Evolutionary conservation across 2,329 filamentous ascomycete species (phyloP), one percentile per base, ranked within the genome.

Genomic region (Penicillium vulpinum): DNA sequence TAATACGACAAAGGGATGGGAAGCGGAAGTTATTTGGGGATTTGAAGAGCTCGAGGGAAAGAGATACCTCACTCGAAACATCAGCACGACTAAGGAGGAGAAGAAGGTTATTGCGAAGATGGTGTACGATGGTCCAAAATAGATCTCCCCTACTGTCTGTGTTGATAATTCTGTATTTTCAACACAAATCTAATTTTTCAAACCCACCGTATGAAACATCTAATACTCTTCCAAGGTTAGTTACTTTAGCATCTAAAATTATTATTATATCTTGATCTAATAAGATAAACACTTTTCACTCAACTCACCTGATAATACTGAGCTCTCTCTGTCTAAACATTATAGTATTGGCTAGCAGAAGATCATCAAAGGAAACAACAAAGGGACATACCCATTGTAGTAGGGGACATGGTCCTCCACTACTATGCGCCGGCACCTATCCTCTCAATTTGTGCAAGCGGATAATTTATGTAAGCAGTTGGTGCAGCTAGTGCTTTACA

Each of bases 21-120:
- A 62, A 3, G 59, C 61, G 7, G 53, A 39, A 33, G 62, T 63
- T 3, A 29, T 62, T 21, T 65, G 62, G 62, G 61, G 54, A 6
- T 65, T 65, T 52, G 62, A 65, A 33, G 31, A 47, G 10, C 54
- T 65, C 3, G 38, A 60, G 2, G 57, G 55, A 11, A 56, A 58
- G 28, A 51, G 38, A 44, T 51, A 58, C 35, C 35, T 65, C 1
- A 65, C 62, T 3, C 51, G 62, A 10, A 61, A 63, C 28, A 48
- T 53, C 7, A 45, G 24, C 29, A 60, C 55, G 11, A 52, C 38
- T 2, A 51, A 51, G n/a, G 48, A 24, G 4, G 26, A 46, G 4
- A 39, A 48, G 16, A 52, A 47, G 1, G 48, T 56, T 8, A 45
- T 47, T 35, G 53, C 41, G 15, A 41, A 22, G 33, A 47, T 57